Evolutionary conservation across 1,284 basidiomycete species (phyloP), one percentile per base, ranked within the genome.

Genomic region (Xerocomus amazonicus): DNA sequence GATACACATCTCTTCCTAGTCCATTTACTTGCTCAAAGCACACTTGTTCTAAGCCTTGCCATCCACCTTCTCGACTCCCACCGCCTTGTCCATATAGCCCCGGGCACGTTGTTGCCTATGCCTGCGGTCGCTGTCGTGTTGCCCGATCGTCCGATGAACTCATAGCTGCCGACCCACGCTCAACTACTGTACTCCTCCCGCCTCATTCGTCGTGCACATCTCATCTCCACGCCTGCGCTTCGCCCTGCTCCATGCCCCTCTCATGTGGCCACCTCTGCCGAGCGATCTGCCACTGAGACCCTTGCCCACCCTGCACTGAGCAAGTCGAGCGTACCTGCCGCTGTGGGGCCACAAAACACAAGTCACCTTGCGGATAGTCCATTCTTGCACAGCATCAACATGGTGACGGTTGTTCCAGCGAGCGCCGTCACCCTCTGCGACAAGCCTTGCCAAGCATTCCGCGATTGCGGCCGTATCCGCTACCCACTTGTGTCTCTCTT

Each of bases 1-100:
- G 12, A 23, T 23, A 62, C 10, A 32, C 8, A 7, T 13, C 6
- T 19, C 6, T 47, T 23, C 27, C 23, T 34, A 88, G 87, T 53
- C 65, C 71, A 2, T 93, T 87, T 59, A 84, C 86, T 53, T 97
- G 93, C 60, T 85, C 82, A 2, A 66, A 78, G 13, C 92, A 95
- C 62, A 68, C 62, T 42, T 95, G 92, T 65, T 59, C 78, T 55
- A 78, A 84, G 63, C 59, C 68, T 3, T 87, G 84, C 56, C 93
- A 96, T 69, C 79, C 87, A 0, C 90, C 90, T 12, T 79, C 81
- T 3, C 65, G 73, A 1, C 66, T 59, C 1, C 76, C 83, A 0
- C 73, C 79, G 0, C 69, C 71, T 0, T 97, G 93, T 61, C 92
- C 92, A 1, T 75, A 76, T 33, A 87, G 90, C 0, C 91, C 92